Base-by-base conservation (phyloP, 768 basidiomycete species). In the Xanthoconium purpureum region DNA sequence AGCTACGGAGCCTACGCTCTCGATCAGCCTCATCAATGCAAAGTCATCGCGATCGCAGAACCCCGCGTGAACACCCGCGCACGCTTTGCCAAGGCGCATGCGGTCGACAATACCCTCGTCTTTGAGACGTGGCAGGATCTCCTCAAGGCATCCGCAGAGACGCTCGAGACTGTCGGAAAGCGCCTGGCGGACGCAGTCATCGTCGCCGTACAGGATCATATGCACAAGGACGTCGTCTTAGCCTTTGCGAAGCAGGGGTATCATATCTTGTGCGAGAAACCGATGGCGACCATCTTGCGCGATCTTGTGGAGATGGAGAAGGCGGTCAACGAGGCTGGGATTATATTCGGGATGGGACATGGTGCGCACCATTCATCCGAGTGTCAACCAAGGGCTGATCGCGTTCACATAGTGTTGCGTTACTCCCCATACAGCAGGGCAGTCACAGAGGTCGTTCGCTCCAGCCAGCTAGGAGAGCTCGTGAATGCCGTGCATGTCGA, bases 211-310 rank as follows among this genome's bases (percentile, higher is more conserved):
- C 90, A 91, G 59, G 93, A 95, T 64, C 74, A 79, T 38, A 79
- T 91, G 80, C 93, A 95, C 64, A 75, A 78, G 28, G 85, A 89
- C 56, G 85, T 91, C 8, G 81, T 88, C 0, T 66, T 81, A 10
- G 89, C 86, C 0, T 93, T 92, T 73, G 85, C 86, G 0, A 79
- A 77, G 40, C 90, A 91, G 64, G 90, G 91, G 1, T 94, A 94
- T 66, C 86, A 93, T 63, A 89, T 95, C 54, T 78, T 95, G 20
- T 94, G 93, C 71, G 93, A 95, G 79, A 95, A 95, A 68, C 93
- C 93, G 0, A 91, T 95, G 88, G 89, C 91, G 1, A 93, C 89
- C 5, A 81, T 70, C 51, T 63, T 88, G 37, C 76, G 80, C 51
- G 90, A 90, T 59, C 89, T 92, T 56, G 67, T 94, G 47, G 78